phyloP scores from a whole-genome alignment of 371 early-diverging fungal genomes.

The Mucor racemosus region DNA sequence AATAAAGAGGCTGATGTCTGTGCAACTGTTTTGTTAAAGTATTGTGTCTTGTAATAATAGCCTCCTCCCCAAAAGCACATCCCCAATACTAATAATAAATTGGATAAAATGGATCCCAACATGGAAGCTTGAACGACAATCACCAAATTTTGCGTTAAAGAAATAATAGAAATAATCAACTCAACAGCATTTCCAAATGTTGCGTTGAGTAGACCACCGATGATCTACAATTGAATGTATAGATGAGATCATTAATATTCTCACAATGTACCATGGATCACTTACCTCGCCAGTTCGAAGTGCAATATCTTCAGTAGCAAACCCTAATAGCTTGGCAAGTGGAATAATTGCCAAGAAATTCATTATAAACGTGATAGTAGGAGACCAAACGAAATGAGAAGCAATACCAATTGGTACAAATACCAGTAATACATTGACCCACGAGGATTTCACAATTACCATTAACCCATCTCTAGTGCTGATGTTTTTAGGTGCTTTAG shows the following conservation, averaged over 20 bases:
- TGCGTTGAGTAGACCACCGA: slow-evolving; percentile 90
- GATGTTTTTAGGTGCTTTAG: slow-evolving; percentile 10
- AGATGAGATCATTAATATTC: neutral
- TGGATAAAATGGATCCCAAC: slow-evolving; percentile 87
- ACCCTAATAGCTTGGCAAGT: slow-evolving; percentile 70
- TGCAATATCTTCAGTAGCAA: slow-evolving; percentile 71
- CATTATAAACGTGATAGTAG: slow-evolving; percentile 71
- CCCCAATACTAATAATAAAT: slow-evolving; percentile 77
- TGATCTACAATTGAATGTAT: slow-evolving; percentile 43
- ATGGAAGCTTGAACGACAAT: slow-evolving; percentile 88
- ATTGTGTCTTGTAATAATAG: slow-evolving; percentile 65
- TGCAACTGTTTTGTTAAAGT: slow-evolving; percentile 79
- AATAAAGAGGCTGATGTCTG: slow-evolving; percentile 80
- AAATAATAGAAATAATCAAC: slow-evolving; percentile 78
- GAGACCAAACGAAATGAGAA: slow-evolving; percentile 65
- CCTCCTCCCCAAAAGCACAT: slow-evolving; percentile 86
- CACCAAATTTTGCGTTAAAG: slow-evolving; percentile 74
- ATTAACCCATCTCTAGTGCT: slow-evolving; percentile 36
- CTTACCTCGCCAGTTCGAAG: slow-evolving; percentile 63
- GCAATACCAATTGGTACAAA: slow-evolving; percentile 83
- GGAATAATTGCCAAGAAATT: slow-evolving; percentile 93
- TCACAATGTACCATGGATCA: neutral
- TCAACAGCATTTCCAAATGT: slow-evolving; percentile 90
- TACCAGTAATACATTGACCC: slow-evolving; percentile 68
- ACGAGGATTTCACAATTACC: slow-evolving; percentile 58